Evolutionary conservation across 208 protist species (phyloP).

Genomic region (Naegleria gruberi): DNA sequence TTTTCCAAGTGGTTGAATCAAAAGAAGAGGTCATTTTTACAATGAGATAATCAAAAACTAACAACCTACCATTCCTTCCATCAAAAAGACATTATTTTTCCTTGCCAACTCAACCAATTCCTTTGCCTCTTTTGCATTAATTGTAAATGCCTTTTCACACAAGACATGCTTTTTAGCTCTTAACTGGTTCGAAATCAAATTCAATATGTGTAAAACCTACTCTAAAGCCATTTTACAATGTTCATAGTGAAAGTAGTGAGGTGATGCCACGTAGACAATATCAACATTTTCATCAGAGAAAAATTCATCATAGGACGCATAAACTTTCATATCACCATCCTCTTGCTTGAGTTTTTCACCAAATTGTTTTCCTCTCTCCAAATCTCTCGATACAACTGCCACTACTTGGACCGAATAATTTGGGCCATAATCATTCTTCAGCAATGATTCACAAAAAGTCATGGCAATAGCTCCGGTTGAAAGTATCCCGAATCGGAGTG

Average conservation of each 20-base stretch:
- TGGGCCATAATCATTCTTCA: background rate
- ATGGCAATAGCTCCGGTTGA: background rate
- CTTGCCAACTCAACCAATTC: background rate
- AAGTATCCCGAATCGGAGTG: background rate
- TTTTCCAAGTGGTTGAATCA: background rate
- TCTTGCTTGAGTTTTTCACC: too few species aligned
- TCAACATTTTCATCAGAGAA: background rate
- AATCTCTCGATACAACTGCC: background rate
- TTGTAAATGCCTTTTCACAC: constrained; percentile 19
- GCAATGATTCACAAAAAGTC: background rate
- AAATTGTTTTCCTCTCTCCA: background rate
- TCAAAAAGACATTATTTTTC: constrained; percentile 15
- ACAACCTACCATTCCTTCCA: background rate
- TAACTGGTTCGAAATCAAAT: too few species aligned
- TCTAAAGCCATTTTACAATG: background rate
- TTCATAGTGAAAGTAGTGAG: background rate
- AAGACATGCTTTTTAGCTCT: background rate
- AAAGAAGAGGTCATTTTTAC: too few species aligned
- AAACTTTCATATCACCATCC: background rate
- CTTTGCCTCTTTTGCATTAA: background rate
- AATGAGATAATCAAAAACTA: background rate
- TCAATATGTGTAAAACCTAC: too few species aligned
- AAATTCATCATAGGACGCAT: constrained; percentile 11
- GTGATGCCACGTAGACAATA: constrained; percentile 18
- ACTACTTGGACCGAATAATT: background rate